Evolutionary conservation across 441 rosid genomes (phyloP), one percentile per base, ranked within the genome.

Genomic region (Euphorbia celastroides): DNA sequence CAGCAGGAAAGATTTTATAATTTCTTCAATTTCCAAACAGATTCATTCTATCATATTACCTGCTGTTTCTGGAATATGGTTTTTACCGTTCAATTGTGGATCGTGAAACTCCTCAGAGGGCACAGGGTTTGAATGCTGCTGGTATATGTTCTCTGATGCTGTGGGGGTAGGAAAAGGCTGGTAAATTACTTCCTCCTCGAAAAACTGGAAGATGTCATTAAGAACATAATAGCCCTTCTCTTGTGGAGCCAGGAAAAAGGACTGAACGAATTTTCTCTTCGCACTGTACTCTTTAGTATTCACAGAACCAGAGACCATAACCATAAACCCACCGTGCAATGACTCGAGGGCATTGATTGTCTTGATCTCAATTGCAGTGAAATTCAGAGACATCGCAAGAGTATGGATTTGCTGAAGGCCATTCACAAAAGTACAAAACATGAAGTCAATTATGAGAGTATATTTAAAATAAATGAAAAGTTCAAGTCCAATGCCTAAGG

Each of bases 231-330:
- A 92, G 25, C 98, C 98, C 23, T 78, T 89, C 83, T 88, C 94
- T 72, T 92, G 98, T 34, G 98, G 98, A 61, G 98, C 98, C 73
- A 94, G 90, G 77, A 92, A 94, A 78, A 94, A 94, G 0, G 93
- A 86, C 80, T 92, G 88, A 61, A 87, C 81, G 75, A 94, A 94
- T 67, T 80, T 87, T 81, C 96, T 87, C 82, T 88, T 81, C 65
- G 69, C 75, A 71, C 70, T 64, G 73, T 81, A 76, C 64, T 88
- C 87, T 74, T 80, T 87, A 36, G 77, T 85, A 63, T 79, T 88
- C 74, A 94, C 79, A 57, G 84, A 86, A 63, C 99, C 99, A 52
- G 97, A 88, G 67, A 94, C 96, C 86, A 87, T 77, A 38, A 94
- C 96, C 68, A 87, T 81, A 70, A 89, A 84, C 56, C 98, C 96